Evolutionary conservation across 768 basidiomycete species (phyloP).

Genomic region (Gautieria morchelliformis): DNA sequence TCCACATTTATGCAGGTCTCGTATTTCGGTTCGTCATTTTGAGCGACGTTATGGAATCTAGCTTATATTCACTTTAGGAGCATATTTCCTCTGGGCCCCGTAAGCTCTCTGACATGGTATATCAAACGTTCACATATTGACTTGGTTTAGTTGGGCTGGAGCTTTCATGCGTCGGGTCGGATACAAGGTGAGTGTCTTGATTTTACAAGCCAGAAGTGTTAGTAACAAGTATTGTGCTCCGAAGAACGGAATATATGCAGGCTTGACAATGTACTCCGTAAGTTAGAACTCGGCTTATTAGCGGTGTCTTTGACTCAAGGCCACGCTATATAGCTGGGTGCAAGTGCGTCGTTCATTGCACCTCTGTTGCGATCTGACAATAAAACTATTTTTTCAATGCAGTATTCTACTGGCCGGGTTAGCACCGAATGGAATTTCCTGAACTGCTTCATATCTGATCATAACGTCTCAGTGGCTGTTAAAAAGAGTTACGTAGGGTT

Average conservation of each 20-base stretch:
- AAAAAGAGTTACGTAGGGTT: slow-evolving; percentile 17
- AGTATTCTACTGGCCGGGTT: slow-evolving; percentile 9
- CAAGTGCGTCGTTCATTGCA: background rate
- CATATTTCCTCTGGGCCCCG: slow-evolving; percentile 53
- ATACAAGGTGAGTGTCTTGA: slow-evolving; percentile 5
- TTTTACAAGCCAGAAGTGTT: background rate
- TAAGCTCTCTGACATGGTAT: slow-evolving; percentile 20
- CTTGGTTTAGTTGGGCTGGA: slow-evolving; percentile 3
- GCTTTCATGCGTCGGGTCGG: slow-evolving; percentile 9
- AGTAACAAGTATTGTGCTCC: background rate
- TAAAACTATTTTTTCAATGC: background rate
- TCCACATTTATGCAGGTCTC: slow-evolving; percentile 69
- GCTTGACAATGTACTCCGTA: slow-evolving; percentile 8
- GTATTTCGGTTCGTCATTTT: slow-evolving; percentile 40
- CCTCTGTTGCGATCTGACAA: background rate
- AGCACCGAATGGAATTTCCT: background rate
- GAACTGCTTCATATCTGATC: background rate
- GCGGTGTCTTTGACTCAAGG: background rate
- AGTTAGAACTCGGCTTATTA: background rate
- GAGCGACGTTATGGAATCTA: background rate
- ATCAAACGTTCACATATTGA: background rate
- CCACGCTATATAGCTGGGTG: background rate
- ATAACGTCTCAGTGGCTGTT: slow-evolving; percentile 20
- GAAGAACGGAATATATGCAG: slow-evolving; percentile 6
- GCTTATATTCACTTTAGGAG: slow-evolving; percentile 29